Base-by-base conservation (phyloP, 2,329 filamentous ascomycete genomes). In the Stagonosporopsis tanaceti region DNA sequence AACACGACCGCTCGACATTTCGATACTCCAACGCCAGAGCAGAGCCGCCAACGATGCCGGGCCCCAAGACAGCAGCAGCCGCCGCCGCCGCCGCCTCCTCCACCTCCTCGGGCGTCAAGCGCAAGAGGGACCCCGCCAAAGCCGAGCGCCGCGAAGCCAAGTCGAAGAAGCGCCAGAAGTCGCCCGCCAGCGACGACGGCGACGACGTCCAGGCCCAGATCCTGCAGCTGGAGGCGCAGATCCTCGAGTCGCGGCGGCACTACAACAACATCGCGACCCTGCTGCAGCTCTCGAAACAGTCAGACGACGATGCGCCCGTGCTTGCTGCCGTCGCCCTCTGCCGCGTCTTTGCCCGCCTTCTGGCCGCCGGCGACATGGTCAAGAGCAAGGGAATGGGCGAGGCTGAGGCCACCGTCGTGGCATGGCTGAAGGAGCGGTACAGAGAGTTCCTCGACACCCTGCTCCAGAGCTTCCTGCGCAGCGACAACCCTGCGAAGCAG, bases 181-280 rank as follows among this genome's bases (percentile, higher is more conserved):
- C 72, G 9, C 66, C 69, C 54, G 61, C 57, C 60, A 66, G 65
- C 48, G 56, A 61, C 35, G 69, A 75, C 51, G 74, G 63, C 58
- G 62, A 67, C 60, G 84, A 87, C 70, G 75, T 81, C 42, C 85
- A 89, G 72, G 82, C 85, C 53, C 84, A 87, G 61, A 91, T 97
- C 57, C 78, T 94, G 39, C 79, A 86, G 51, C 84, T 97, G 52
- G 93, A 97, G 79, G 83, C 86, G 62, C 89, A 91, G 55, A 93
- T 98, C 53, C 79, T 93, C 60, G 89, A 95, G 76, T 96, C 93
- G 47, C 90, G 88, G 71, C 92, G 93, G 76, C 86, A 97, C 78
- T 96, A 96, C 82, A 96, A 97, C 81, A 92, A 96, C 72, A 94
- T 98, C 69, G 84, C 87, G 7, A 85, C 84, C 11, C 79, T 98